A percentile compares a stretch with the other conserved stretches of the same genome.
phyloP scores from a whole-genome alignment of 495 filamentous ascomycete species.

The Evernia prunastri region DNA sequence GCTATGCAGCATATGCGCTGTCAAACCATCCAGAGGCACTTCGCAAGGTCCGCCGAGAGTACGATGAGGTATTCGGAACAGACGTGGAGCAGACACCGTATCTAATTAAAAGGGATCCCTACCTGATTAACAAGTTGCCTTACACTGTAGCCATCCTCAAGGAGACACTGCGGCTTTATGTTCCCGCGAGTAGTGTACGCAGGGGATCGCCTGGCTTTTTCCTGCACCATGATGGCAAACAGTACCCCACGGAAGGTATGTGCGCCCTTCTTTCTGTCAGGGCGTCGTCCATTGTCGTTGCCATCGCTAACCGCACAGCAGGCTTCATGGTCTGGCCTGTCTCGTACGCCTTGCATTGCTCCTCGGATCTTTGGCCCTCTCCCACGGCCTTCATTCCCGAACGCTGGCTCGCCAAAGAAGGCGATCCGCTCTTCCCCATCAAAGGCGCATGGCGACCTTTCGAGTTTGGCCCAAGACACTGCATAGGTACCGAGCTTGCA shows the following conservation, averaged over 20 bases:
- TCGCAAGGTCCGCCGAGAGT: constrained; percentile 16
- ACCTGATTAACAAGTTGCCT: constrained; percentile 18
- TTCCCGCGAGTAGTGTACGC: constrained; percentile 18
- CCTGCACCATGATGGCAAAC: constrained; percentile 16
- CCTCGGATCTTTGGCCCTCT: constrained; percentile 10
- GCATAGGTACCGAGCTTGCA: constrained; percentile 49
- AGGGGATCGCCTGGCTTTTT: constrained; percentile 14
- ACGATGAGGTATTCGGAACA: constrained; percentile 20
- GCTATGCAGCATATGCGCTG: constrained; percentile 21
- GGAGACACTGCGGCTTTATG: constrained; percentile 21
- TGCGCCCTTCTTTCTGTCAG: neutral
- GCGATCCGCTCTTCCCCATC: constrained; percentile 24
- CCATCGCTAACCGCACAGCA: neutral
- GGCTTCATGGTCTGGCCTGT: constrained; percentile 15
- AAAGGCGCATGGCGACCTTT: constrained; percentile 49
- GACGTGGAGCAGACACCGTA: constrained; percentile 11
- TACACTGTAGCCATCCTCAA: constrained; percentile 23
- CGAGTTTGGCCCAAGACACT: constrained; percentile 45
- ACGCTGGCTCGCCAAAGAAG: constrained; percentile 22
- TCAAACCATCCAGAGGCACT: constrained; percentile 19
- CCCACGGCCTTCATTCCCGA: constrained; percentile 28
- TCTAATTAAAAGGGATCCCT: constrained; percentile 18
- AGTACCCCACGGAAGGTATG: constrained; percentile 18
- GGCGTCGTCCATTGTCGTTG: neutral
- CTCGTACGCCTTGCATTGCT: constrained; percentile 14